A percentile compares a stretch with the other conserved stretches of the same genome.
Conservation (phyloP, 75 land plant species). For the Selaginella tamariscina region DNA sequence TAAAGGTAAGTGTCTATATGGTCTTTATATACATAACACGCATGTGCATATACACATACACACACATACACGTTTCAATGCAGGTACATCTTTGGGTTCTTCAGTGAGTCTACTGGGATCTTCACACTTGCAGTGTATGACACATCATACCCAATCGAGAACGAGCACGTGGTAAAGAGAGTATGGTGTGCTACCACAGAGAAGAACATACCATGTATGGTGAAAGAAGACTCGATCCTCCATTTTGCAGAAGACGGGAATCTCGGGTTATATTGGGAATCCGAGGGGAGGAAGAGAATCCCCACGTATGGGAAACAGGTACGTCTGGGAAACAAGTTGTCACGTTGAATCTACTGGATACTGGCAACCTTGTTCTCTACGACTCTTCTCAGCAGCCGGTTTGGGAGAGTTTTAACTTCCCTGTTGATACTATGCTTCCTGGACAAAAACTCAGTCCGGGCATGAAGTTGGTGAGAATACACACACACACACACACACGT, state of each 20-base stretch:
- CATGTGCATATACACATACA: too few species aligned
- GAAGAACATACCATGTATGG: background rate
- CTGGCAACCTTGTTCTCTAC: conserved; percentile 5
- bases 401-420: conserved; percentile 5
- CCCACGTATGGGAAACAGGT: background rate
- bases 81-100: background rate
- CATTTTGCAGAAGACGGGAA: background rate
- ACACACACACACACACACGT: background rate
- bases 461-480: background rate
- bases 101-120: background rate
- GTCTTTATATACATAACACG: background rate
- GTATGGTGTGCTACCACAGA: background rate
- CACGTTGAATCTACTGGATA: background rate
- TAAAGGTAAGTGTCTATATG: background rate
- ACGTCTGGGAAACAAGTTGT: background rate
- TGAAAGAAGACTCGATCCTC: background rate
- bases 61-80: too few species aligned
- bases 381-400: background rate
- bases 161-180: background rate
- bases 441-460: background rate
- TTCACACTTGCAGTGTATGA: background rate
- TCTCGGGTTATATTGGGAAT: background rate
- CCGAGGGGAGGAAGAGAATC: too few species aligned
- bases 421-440: background rate
- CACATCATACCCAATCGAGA: background rate